phyloP scores from a whole-genome alignment of 257 asterid species.

The Solanum paucissectum region DNA sequence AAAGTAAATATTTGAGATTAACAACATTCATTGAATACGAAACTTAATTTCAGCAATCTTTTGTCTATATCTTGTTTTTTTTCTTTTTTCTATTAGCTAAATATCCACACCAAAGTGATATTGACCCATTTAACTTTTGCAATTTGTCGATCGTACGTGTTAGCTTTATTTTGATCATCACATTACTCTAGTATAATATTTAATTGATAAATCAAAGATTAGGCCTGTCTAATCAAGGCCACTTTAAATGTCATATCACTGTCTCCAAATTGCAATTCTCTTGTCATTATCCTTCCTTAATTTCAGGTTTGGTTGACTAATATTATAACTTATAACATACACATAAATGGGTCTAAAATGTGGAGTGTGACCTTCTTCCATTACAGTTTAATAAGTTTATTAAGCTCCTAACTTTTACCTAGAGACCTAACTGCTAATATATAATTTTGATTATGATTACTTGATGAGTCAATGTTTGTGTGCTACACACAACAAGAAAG shows the following conservation, averaged over 20 bases:
- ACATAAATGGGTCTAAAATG: not conserved
- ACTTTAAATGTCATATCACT: conserved; percentile 32
- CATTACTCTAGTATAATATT: not conserved
- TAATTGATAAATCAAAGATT: conserved; percentile 4
- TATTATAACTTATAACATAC: not conserved
- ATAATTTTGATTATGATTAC: not conserved
- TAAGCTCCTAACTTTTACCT: not conserved
- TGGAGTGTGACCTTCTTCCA: not conserved
- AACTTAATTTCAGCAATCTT: conserved; percentile 10
- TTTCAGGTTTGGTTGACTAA: conserved; percentile 21
- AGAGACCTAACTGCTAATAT: not conserved
- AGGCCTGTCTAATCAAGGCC: conserved; percentile 15
- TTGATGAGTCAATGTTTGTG: conserved; percentile 1
- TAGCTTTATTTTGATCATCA: not conserved
- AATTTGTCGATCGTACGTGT: not conserved
- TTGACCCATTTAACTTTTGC: not conserved
- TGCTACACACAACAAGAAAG: not conserved
- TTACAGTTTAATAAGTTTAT: not conserved
- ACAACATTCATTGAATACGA: not conserved
- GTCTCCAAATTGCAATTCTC: conserved; percentile 21
- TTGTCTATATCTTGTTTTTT: conserved; percentile 11
- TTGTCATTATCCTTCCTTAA: conserved; percentile 36
- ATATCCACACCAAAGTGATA: not conserved
- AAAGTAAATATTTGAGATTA: not conserved
- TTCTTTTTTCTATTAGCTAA: not conserved